A percentile compares a stretch with the other conserved stretches of the same genome.
These are phyloP conservation scores for Physcomitrellopsis africana DNA, from an alignment of 225 moss, liverwort and hornwort genomes.

Conservation along the genomic window DNA sequence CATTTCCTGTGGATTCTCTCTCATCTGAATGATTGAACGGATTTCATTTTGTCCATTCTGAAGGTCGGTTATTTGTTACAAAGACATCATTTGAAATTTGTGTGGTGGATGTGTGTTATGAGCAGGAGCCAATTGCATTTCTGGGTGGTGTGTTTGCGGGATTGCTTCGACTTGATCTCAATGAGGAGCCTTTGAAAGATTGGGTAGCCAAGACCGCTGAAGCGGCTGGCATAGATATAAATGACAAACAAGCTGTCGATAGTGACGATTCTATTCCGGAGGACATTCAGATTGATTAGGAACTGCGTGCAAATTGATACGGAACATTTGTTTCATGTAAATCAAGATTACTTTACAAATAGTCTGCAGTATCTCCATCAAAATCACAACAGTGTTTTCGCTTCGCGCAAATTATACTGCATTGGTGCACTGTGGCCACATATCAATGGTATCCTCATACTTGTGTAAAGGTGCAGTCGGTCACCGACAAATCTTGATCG, in stretches of 20 bases:
- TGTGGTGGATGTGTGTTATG: slow-evolving; percentile 15
- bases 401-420: slow-evolving; percentile 19
- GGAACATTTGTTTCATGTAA: slow-evolving; percentile 22
- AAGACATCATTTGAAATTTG: not conserved
- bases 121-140: slow-evolving; percentile 93
- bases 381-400: not conserved
- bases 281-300: slow-evolving; percentile 83
- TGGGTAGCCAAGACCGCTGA: slow-evolving; percentile 94
- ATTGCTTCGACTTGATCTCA: slow-evolving; percentile 84
- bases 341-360: slow-evolving; percentile 8
- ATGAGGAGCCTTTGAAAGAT: slow-evolving; percentile 88
- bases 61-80: not conserved
- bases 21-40: not conserved
- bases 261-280: slow-evolving; percentile 67
- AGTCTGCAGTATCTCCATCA: no score
- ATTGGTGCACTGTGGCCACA: not conserved
- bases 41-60: not conserved
- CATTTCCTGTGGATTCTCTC: not conserved
- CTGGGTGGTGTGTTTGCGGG: slow-evolving; percentile 93
- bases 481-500: not conserved
- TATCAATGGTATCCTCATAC: not conserved
- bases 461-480: not conserved
- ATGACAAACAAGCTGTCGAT: slow-evolving; percentile 48
- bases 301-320: not conserved
- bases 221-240: slow-evolving; percentile 76